Evolutionary conservation across 1,284 basidiomycete genomes (phyloP).

Genomic region (Austroboletus novae-zelandiae): DNA sequence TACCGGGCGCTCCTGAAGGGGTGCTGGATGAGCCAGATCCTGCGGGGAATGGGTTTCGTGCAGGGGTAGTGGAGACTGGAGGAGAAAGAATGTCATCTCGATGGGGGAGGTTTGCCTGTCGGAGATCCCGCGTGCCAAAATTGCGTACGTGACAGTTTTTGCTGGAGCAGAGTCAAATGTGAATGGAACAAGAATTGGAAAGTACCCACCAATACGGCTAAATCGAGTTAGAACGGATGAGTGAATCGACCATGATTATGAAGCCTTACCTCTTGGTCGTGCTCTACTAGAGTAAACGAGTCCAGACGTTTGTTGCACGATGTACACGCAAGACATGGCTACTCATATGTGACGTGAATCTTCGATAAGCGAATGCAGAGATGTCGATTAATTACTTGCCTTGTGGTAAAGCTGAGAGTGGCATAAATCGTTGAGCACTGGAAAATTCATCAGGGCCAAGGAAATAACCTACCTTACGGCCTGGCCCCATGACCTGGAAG

Average conservation of each 20-base stretch:
- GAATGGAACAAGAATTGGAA: background rate
- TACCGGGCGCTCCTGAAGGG: constrained; percentile 7
- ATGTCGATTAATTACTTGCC: constrained; percentile 36
- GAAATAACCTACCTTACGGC: constrained; percentile 59
- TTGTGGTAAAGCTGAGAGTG: constrained; percentile 69
- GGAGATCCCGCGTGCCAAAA: constrained; percentile 71
- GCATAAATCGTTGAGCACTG: constrained; percentile 4
- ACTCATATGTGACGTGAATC: background rate
- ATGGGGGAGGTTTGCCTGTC: constrained; percentile 69
- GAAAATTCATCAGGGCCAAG: constrained; percentile 7
- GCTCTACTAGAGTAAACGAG: constrained; percentile 69
- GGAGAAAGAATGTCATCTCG: constrained; percentile 33
- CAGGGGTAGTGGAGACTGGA: constrained; percentile 21
- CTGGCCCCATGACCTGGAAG: constrained; percentile 71
- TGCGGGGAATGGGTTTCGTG: constrained; percentile 17
- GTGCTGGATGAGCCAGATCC: constrained; percentile 18
- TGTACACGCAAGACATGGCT: constrained; percentile 71
- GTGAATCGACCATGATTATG: constrained; percentile 2
- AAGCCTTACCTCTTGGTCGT: constrained; percentile 65
- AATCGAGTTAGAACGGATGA: constrained; percentile 7
- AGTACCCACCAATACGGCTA: constrained; percentile 33
- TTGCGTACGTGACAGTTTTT: constrained; percentile 71
- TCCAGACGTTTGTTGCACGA: constrained; percentile 72
- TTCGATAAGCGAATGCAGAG: constrained; percentile 5
- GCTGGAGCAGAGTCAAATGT: constrained; percentile 37